phyloP scores from a whole-genome alignment of 2,329 filamentous ascomycete species.

The Ascochyta clinopodiicola region DNA sequence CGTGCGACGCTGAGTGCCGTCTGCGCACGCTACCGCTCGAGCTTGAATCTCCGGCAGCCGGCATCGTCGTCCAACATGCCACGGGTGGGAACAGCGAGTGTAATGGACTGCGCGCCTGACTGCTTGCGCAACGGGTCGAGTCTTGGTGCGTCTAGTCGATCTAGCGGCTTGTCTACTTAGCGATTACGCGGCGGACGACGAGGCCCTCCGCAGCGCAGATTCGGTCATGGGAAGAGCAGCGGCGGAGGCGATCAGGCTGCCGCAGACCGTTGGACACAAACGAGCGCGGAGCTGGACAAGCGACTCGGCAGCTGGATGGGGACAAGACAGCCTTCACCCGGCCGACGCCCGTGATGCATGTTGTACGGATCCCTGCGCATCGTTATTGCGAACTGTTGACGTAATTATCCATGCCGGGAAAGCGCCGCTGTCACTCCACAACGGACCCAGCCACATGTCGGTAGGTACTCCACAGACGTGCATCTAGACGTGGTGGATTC shows the following conservation, averaged over 20 bases:
- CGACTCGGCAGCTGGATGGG: conserved; percentile 11
- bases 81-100: conserved; percentile 12
- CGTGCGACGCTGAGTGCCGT: conserved; percentile 36
- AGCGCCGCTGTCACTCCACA: conserved; percentile 10
- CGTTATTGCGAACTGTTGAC: conserved; percentile 6
- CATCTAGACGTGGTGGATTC: neutral
- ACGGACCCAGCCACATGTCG: neutral
- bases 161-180: conserved; percentile 31
- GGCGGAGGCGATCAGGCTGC: conserved; percentile 1
- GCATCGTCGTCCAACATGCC: conserved; percentile 39
- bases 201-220: conserved; percentile 3
- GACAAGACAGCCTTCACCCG: conserved; percentile 10
- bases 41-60: conserved; percentile 34
- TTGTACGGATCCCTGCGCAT: conserved; percentile 6
- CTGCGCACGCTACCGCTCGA: conserved; percentile 38
- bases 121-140: conserved; percentile 12
- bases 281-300: conserved; percentile 5
- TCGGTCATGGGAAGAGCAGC: conserved; percentile 1
- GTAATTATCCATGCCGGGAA: conserved; percentile 1
- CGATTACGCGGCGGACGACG: conserved; percentile 26
- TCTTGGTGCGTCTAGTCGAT: conserved; percentile 12
- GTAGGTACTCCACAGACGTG: conserved; percentile 10
- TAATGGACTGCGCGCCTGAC: conserved; percentile 1
- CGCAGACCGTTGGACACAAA: neutral
- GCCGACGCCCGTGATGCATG: conserved; percentile 11